Evolutionary conservation across 1,284 basidiomycete genomes (phyloP).

Genomic region (Cryptococcus sp.): DNA sequence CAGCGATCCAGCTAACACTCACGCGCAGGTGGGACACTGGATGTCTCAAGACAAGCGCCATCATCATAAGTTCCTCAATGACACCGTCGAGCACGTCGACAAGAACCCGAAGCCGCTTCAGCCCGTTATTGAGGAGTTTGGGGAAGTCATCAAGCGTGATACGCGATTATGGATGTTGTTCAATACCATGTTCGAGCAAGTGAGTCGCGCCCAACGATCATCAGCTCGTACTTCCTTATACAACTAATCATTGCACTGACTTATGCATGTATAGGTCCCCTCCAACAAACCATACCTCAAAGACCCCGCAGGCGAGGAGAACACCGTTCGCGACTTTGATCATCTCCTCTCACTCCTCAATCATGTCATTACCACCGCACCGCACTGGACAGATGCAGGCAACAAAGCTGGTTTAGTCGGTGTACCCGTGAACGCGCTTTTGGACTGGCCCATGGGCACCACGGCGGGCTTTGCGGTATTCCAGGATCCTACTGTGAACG

Average conservation of each 20-base stretch:
- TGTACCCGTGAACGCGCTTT: conserved; percentile 57
- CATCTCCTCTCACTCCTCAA: conserved; percentile 58
- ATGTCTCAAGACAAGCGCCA: conserved; percentile 48
- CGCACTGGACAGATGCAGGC: conserved; percentile 51
- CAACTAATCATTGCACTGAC: neutral
- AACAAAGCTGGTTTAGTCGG: conserved; percentile 52
- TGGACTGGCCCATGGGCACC: conserved; percentile 60
- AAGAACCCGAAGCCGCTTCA: conserved; percentile 41
- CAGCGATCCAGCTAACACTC: neutral
- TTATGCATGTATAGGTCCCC: conserved; percentile 28
- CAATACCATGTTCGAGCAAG: conserved; percentile 54
- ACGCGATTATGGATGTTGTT: conserved; percentile 55
- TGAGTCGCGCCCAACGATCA: conserved; percentile 11
- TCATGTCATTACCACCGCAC: conserved; percentile 54
- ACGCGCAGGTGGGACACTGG: conserved; percentile 41
- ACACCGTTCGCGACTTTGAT: conserved; percentile 56
- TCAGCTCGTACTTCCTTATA: neutral
- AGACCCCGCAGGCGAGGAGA: conserved; percentile 36
- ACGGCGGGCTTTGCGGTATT: conserved; percentile 57
- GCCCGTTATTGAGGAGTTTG: conserved; percentile 55
- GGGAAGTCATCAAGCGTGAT: conserved; percentile 55
- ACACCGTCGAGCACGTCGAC: conserved; percentile 44
- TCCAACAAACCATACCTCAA: conserved; percentile 37
- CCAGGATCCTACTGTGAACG: conserved; percentile 56
- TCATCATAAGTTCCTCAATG: conserved; percentile 44